Evolutionary conservation across 306 rosid species (phyloP).

Genomic region (Cucumis sativus): DNA sequence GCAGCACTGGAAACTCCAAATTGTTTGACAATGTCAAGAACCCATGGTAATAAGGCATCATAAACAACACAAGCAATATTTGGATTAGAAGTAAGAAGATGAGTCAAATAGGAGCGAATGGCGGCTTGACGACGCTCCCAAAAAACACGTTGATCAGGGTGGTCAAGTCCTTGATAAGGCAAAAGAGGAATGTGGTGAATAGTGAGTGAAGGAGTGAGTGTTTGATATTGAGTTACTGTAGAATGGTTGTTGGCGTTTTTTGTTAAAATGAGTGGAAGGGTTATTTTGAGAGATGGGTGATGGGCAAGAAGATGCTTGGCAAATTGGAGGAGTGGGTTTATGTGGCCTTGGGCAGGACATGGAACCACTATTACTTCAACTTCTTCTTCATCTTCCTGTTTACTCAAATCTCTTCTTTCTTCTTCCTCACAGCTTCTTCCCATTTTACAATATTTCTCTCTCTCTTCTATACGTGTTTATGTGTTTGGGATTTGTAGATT

Average conservation of each 20-base stretch:
- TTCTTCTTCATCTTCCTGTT: not conserved
- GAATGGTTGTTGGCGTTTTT: too few relatives aligned
- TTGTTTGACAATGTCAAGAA: slow-evolving; percentile 7
- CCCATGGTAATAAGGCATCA: slow-evolving; percentile 18
- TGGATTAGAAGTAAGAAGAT: not conserved
- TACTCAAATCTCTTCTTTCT: not conserved
- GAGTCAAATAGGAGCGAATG: not conserved
- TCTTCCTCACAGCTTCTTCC: not conserved
- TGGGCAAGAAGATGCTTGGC: slow-evolving; percentile 12
- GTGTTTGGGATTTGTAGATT: too few relatives aligned
- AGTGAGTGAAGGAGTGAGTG: not conserved
- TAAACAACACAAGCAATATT: slow-evolving; percentile 16
- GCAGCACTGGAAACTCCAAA: slow-evolving; percentile 11
- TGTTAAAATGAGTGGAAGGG: not conserved
- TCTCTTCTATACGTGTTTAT: too few relatives aligned
- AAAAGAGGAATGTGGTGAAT: not conserved
- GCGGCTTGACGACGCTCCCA: slow-evolving; percentile 9
- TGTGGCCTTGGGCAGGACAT: slow-evolving; percentile 17
- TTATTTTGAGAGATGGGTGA: not conserved
- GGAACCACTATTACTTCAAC: slow-evolving; percentile 11
- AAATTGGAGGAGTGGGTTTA: slow-evolving; percentile 22
- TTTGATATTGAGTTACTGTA: not conserved
- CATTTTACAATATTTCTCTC: not conserved
- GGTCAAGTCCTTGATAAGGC: not conserved
- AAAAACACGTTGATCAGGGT: not conserved